These are phyloP conservation scores for Aspergillus pseudoterreus DNA, from an alignment of 2,329 filamentous ascomycete genomes.

Conservation along the genomic window DNA sequence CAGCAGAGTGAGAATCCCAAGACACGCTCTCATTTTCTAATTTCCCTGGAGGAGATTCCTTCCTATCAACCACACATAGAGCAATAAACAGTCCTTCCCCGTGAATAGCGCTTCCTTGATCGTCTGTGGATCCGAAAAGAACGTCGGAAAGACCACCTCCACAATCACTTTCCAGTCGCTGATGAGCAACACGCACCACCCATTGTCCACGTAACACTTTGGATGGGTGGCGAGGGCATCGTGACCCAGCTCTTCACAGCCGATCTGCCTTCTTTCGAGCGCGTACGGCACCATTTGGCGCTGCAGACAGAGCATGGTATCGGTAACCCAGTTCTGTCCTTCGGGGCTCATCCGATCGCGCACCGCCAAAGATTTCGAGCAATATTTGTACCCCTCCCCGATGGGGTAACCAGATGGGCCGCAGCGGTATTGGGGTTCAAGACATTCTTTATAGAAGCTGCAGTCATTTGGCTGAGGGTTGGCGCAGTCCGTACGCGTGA, in stretches of 20 bases:
- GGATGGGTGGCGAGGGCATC: conserved; percentile 21
- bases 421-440: conserved; percentile 19
- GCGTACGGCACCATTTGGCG: conserved; percentile 19
- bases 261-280: conserved; percentile 8
- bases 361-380: conserved; percentile 17
- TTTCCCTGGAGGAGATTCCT: background rate
- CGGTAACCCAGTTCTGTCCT: conserved; percentile 23
- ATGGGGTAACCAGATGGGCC: conserved; percentile 27
- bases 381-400: conserved; percentile 26
- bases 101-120: background rate
- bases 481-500: background rate
- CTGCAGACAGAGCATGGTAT: conserved; percentile 27
- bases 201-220: conserved; percentile 19
- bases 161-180: conserved; percentile 20
- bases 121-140: background rate
- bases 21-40: too few species aligned
- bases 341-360: conserved; percentile 10
- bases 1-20: too few species aligned
- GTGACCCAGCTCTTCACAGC: conserved; percentile 13
- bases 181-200: conserved; percentile 17
- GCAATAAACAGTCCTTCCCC: background rate
- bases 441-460: conserved; percentile 24
- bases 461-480: conserved; percentile 21
- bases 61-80: background rate
- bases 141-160: conserved; percentile 8